phyloP scores from a whole-genome alignment of 441 rosid genomes.

The Omphalea diandra region DNA sequence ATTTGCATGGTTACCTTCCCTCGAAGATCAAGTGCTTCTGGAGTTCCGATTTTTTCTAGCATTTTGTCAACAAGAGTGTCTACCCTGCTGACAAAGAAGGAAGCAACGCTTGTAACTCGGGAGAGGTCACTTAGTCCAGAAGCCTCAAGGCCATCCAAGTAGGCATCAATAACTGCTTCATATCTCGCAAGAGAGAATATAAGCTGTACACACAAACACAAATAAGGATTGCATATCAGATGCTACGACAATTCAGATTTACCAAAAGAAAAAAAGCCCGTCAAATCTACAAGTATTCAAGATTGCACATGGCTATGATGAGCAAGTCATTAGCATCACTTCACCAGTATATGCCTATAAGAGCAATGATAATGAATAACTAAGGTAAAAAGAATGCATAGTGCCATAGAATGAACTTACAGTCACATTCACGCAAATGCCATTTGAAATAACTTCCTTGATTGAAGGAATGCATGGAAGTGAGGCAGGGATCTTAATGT shows the following conservation, averaged over 20 bases:
- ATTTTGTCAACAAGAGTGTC: slow-evolving; percentile 93
- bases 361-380: not conserved
- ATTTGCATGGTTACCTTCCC: slow-evolving; percentile 76
- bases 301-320: not conserved
- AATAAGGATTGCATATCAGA: slow-evolving; percentile 16
- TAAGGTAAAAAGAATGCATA: slow-evolving; percentile 13
- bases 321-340: not conserved
- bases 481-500: slow-evolving; percentile 98
- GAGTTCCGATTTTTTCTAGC: slow-evolving; percentile 90
- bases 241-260: not conserved
- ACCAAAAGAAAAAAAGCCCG: not conserved
- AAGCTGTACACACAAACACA: slow-evolving; percentile 50
- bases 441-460: slow-evolving; percentile 83
- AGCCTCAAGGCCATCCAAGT: slow-evolving; percentile 97
- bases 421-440: slow-evolving; percentile 95
- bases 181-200: slow-evolving; percentile 92
- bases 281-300: not conserved
- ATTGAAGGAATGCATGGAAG: slow-evolving; percentile 92
- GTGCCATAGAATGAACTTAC: slow-evolving; percentile 48
- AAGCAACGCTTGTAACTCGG: slow-evolving; percentile 93
- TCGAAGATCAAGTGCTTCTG: slow-evolving; percentile 93
- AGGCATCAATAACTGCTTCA: slow-evolving; percentile 97
- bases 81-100: slow-evolving; percentile 96
- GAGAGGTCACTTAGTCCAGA: slow-evolving; percentile 92
- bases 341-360: not conserved